Base-by-base conservation (phyloP, 164 flowering plant species). In the Warburgia ugandensis region DNA sequence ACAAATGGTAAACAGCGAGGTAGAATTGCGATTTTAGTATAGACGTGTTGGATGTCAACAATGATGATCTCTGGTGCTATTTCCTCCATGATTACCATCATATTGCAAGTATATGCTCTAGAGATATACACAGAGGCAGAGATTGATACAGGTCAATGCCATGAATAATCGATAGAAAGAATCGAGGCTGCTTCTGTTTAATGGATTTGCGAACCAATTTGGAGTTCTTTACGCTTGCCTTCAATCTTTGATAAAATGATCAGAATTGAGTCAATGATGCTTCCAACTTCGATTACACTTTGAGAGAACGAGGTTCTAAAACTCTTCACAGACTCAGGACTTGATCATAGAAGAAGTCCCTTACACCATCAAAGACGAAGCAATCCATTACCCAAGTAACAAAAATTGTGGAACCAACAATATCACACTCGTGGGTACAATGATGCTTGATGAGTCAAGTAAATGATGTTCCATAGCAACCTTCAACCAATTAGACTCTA, bases 391-490 rank as follows among this genome's bases (percentile, higher is more conserved):
- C 56, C 67, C 68, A 4, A 55, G 26, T 17, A 63, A 22, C 20
- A 55, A 16, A 29, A 55, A 68, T 42, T 68, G 67, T 6, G 71
- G 67, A 29, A 37, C 48, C 25, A 63, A 36, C 64, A 57, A 63
- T 25, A 59, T 54, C 10, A 50, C 29, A 21, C 45, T 59, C 54
- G 54, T 67, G 19, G 56, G 62, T 7, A 61, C 45, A 3, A 51
- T 55, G 3, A 33, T 54, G 16, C 52, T 35, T 7, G 59, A 41
- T 8, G 16, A 25, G 45, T 58, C 51, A 17, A 31, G 17, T 41
- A 51, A 3, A 6, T 32, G 39, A 29, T 30, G 38, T 14, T 50
- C 22, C 49, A 38, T 30, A 9, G 50, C 49, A 12, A 53, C 30
- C 2, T 29, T 9, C 28, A 54, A 19, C 40, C 67, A 37, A 14